Evolutionary conservation across 306 rosid genomes (phyloP).

Genomic region (Vigna hirtella): DNA sequence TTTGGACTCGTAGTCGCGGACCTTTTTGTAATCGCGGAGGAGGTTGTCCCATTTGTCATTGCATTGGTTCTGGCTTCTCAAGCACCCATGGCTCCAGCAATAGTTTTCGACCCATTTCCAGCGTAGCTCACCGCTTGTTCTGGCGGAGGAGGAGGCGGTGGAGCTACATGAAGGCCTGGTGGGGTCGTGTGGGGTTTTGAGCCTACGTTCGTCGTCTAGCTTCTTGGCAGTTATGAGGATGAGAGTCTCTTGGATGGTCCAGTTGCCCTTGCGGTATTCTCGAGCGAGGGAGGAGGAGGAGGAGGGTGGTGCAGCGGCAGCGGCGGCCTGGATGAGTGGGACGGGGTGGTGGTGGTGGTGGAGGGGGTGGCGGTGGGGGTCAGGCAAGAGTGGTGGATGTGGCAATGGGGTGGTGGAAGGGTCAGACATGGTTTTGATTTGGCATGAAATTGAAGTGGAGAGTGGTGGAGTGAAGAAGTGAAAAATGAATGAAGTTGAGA

Average conservation of each 20-base stretch:
- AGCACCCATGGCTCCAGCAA: conserved; percentile 71
- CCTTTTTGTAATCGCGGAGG: conserved; percentile 68
- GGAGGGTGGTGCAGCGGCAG: conserved; percentile 24
- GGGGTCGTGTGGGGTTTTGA: conserved; percentile 32
- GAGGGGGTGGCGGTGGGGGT: conserved; percentile 28
- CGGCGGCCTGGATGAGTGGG: conserved; percentile 26
- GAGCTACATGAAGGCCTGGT: conserved; percentile 8
- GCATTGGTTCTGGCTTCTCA: conserved; percentile 73
- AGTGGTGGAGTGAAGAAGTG: conserved; percentile 1
- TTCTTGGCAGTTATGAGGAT: conserved; percentile 65
- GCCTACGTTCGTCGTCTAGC: conserved; percentile 64
- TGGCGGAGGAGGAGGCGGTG: not conserved
- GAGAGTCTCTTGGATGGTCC: conserved; percentile 68
- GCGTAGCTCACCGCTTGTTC: conserved; percentile 60
- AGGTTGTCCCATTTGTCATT: conserved; percentile 79
- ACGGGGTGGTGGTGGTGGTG: conserved; percentile 36
- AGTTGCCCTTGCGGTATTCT: conserved; percentile 76
- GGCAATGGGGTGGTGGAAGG: conserved; percentile 63
- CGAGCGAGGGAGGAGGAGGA: conserved; percentile 40
- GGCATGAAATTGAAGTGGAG: conserved; percentile 41
- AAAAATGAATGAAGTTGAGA: not conserved
- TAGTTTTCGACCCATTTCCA: conserved; percentile 84
- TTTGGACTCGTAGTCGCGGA: conserved; percentile 68
- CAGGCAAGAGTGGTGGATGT: conserved; percentile 43
- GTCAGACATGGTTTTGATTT: conserved; percentile 63